Evolutionary conservation across 306 rosid species (phyloP).

Genomic region (Dryas alaskensis): DNA sequence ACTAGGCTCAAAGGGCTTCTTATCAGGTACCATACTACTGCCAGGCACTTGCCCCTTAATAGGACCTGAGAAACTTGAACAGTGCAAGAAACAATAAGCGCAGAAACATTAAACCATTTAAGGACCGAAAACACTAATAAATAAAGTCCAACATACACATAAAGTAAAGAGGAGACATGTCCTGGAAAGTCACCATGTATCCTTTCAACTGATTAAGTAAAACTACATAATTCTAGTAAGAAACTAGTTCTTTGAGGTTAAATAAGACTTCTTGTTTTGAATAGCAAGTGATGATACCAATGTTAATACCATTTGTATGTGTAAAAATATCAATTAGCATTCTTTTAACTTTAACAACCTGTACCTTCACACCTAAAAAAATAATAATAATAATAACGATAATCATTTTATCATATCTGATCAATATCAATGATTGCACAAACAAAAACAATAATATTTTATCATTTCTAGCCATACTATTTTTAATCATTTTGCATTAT

Average conservation of each 20-base stretch:
- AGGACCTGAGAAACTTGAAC: slow-evolving; percentile 99
- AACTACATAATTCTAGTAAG: not conserved
- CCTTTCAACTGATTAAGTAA: not conserved
- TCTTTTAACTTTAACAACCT: not conserved
- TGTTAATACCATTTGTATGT: not conserved
- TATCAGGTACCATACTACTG: slow-evolving; percentile 53
- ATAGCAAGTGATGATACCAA: not conserved
- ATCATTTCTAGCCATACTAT: not conserved
- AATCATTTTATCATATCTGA: not conserved
- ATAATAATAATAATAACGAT: not conserved
- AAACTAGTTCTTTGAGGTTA: not conserved
- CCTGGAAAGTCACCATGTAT: not conserved
- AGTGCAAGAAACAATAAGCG: slow-evolving; percentile 88
- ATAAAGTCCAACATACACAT: not conserved
- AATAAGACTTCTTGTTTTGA: not conserved
- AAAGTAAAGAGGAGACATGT: not conserved
- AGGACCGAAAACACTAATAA: slow-evolving; percentile 19
- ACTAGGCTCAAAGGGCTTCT: slow-evolving; percentile 52
- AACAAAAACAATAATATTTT: not conserved
- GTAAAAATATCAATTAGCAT: not conserved
- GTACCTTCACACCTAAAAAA: not conserved
- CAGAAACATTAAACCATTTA: slow-evolving; percentile 41
- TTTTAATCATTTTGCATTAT: not conserved
- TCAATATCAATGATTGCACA: not conserved
- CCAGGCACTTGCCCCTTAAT: slow-evolving; percentile 72